Conservation (phyloP, 352 stramenopile species). For the Pythium inflatum region DNA sequence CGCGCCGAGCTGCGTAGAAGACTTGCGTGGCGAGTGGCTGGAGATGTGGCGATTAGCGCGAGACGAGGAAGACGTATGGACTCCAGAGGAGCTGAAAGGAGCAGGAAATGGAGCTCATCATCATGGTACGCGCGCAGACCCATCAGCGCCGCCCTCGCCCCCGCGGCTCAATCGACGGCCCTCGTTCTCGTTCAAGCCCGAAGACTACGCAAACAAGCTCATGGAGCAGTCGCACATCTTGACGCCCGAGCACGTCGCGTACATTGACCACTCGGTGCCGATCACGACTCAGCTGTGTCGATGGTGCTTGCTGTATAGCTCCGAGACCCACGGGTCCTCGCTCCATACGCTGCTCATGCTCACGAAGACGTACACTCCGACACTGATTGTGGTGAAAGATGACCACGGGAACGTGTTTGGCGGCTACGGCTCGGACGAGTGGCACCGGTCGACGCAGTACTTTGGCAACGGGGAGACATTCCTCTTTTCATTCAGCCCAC, state of each 20-base stretch:
- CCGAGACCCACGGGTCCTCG: constrained; percentile 74
- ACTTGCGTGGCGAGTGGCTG: constrained; percentile 70
- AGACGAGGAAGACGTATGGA: constrained; percentile 47
- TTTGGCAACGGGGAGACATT: constrained; percentile 89
- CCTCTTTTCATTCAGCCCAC: constrained; percentile 82
- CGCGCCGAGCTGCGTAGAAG: constrained; percentile 59
- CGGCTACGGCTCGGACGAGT: constrained; percentile 80
- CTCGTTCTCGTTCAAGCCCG: constrained; percentile 59
- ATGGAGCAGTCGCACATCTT: constrained; percentile 75
- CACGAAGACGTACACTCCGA: constrained; percentile 72
- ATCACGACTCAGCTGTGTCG: constrained; percentile 80
- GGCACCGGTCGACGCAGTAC: constrained; percentile 83
- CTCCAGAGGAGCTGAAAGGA: constrained; percentile 24
- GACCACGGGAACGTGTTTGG: constrained; percentile 79
- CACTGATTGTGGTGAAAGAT: constrained; percentile 83
- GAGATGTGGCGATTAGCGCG: constrained; percentile 46
- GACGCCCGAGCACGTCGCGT: constrained; percentile 65
- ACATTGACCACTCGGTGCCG: constrained; percentile 73
- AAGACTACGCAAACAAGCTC: constrained; percentile 80
- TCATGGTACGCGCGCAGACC: too few relatives aligned
- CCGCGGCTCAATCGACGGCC: constrained; percentile 50
- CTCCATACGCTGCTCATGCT: constrained; percentile 76
- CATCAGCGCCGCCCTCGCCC: constrained; percentile 39
- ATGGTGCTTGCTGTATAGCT: constrained; percentile 84
- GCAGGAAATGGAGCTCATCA: neutral